Conservation (phyloP, 164 flowering plant species). For the Nymphaea colorata region DNA sequence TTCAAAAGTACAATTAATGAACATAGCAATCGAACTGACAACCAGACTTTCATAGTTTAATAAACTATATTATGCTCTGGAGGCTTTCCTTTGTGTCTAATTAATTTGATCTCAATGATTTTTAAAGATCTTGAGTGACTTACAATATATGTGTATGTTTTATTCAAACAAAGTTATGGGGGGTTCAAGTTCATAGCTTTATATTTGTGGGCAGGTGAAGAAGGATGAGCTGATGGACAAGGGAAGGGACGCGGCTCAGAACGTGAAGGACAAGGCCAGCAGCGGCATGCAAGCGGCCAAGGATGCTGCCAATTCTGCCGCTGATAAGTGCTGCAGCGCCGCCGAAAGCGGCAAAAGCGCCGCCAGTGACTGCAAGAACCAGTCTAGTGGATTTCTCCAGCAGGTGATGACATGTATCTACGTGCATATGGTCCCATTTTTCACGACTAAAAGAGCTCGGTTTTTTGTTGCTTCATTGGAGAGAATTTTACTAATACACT, state of each 20-base stretch:
- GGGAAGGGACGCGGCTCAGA: constrained; percentile 4
- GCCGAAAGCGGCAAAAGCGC: constrained; percentile 15
- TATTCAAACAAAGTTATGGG: no score
- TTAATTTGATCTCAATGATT: no score
- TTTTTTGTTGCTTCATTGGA: no score
- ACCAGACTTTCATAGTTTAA: no score
- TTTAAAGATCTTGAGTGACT: no score
- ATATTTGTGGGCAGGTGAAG: background rate
- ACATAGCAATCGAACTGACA: no score
- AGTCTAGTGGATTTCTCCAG: constrained; percentile 28
- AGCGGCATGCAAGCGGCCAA: background rate
- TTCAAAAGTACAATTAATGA: no score
- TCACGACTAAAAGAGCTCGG: background rate
- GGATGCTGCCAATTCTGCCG: constrained; percentile 20
- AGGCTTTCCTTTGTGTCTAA: no score
- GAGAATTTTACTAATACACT: no score
- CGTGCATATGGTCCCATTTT: background rate
- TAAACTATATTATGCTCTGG: no score
- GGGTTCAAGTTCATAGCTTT: no score
- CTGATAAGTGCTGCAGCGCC: constrained; percentile 16
- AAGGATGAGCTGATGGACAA: constrained; percentile 3
- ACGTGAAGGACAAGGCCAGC: background rate
- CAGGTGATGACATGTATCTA: constrained; percentile 20
- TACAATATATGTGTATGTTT: no score
- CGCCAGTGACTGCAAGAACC: constrained; percentile 18